Evolutionary conservation across 345 rosid genomes (phyloP).

Genomic region (Noccaea caerulescens): DNA sequence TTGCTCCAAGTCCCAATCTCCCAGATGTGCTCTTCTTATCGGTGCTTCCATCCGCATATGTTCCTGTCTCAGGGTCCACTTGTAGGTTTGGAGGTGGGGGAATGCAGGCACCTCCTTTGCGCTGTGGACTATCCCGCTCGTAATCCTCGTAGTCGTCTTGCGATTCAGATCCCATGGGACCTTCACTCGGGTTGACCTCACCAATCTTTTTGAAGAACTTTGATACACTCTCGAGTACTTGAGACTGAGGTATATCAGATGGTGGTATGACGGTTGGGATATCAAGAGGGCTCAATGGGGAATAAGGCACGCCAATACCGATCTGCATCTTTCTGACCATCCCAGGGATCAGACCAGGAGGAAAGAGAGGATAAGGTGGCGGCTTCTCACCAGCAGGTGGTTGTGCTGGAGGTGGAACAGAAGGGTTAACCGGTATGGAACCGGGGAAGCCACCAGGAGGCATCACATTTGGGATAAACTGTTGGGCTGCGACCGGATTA

Average conservation of each 20-base stretch:
- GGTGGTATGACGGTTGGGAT: conserved; percentile 93
- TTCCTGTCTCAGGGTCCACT: conserved; percentile 87
- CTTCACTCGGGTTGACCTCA: conserved; percentile 87
- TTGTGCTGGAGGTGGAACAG: conserved; percentile 56
- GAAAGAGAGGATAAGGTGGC: conserved; percentile 93
- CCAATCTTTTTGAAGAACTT: conserved; percentile 93
- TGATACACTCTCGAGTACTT: conserved; percentile 81
- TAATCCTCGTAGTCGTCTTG: conserved; percentile 71
- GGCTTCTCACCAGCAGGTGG: conserved; percentile 64
- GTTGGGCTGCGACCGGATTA: conserved; percentile 58
- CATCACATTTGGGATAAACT: conserved; percentile 62
- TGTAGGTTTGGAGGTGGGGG: conserved; percentile 93
- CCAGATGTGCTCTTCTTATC: conserved; percentile 78
- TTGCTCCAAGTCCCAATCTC: conserved; percentile 83
- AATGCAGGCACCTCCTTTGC: conserved; percentile 89
- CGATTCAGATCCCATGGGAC: conserved; percentile 63
- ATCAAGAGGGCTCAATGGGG: conserved; percentile 92
- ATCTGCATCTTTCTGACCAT: conserved; percentile 99
- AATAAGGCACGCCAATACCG: conserved; percentile 97
- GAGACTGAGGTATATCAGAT: conserved; percentile 72
- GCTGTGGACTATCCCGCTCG: conserved; percentile 64
- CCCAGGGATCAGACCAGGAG: conserved; percentile 98
- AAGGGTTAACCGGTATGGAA: conserved; percentile 61
- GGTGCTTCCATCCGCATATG: conserved; percentile 78
- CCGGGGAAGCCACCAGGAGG: conserved; percentile 65